Percentiles rank a stretch among this genome's conserved stretches.
Evolutionary conservation across 2,329 filamentous ascomycete genomes (phyloP).

Genomic region (Clarireedia hainanense): DNA sequence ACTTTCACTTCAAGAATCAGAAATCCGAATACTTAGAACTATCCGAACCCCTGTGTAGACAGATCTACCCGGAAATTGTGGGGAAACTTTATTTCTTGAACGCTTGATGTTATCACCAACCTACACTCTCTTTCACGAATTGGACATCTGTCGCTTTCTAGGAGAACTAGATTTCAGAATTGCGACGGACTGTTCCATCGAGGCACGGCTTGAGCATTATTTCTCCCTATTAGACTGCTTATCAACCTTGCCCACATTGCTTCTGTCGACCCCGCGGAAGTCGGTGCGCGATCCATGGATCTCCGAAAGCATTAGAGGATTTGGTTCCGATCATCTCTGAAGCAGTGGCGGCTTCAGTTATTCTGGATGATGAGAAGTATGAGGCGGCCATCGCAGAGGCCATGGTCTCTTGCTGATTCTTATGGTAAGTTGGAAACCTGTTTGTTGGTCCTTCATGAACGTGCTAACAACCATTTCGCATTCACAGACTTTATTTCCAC

Average conservation of each 20-base stretch:
- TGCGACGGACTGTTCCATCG: too few species aligned
- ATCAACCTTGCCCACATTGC: too few species aligned
- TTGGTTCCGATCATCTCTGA: not conserved
- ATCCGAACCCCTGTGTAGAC: not conserved
- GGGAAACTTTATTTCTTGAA: not conserved
- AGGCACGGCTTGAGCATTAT: too few species aligned
- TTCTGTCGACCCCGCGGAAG: not conserved
- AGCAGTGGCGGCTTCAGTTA: not conserved
- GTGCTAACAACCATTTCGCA: conserved; percentile 5
- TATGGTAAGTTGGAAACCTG: conserved; percentile 20
- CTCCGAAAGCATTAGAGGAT: not conserved
- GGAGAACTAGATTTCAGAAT: too few species aligned
- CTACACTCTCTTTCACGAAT: too few species aligned
- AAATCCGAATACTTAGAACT: not conserved
- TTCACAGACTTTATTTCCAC: conserved; percentile 25
- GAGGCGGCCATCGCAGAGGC: conserved; percentile 9
- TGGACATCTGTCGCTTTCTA: too few species aligned
- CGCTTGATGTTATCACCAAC: not conserved
- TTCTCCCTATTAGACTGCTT: too few species aligned
- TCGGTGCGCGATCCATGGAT: too few species aligned
- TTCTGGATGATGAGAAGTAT: conserved; percentile 13
- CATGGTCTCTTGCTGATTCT: conserved; percentile 28
- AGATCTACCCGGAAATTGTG: conserved; percentile 1
- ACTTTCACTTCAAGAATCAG: too few species aligned
- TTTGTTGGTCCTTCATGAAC: not conserved